Evolutionary conservation across 2,329 filamentous ascomycete species (phyloP), one percentile per base, ranked within the genome.

Genomic region (Fusarium agapanthi): DNA sequence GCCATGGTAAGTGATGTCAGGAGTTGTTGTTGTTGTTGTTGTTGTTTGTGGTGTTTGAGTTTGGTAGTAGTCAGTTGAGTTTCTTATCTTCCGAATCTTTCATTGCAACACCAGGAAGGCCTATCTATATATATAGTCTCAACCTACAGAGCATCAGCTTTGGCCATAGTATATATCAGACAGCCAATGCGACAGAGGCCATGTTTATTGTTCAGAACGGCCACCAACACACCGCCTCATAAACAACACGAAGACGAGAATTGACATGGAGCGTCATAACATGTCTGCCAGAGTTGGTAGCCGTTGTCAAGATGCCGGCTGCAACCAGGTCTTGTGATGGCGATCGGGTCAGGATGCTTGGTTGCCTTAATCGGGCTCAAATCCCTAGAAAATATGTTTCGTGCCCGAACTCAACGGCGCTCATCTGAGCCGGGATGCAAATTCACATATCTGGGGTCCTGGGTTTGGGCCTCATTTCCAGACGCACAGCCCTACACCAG

Each of bases 251-350:
- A 70, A 62, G 58, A 38, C 32, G 37, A 45, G 28, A 60, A 40
- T 65, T 44, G 53, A 51, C 30, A 59, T 45, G 48, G 40, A 41
- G 54, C 45, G 67, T 61, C 59, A 58, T 69, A 65, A 40, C 45
- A 48, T 56, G 63, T 53, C 51, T 54, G 56, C 53, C 48, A 68
- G 55, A 73, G 66, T 56, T 67, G 63, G 59, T 75, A 66, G 67
- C 67, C 44, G 61, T 55, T 64, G 65, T 66, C 71, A 67, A 67
- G 61, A 50, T 61, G 55, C 70, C 68, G 60, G 62, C 66, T 67
- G 71, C 64, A 71, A 54, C 51, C 60, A 61, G 73, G 64, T 66
- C 68, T 73, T 66, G 75, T 72, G 71, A 74, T 71, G 71, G 54
- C 61, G 54, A 71, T 61, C 44, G 47, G 55, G 28, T 48, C 68